These are phyloP conservation scores for Phragmites australis DNA, from an alignment of 176 grass and related monocot genomes.

Conservation along the genomic window DNA sequence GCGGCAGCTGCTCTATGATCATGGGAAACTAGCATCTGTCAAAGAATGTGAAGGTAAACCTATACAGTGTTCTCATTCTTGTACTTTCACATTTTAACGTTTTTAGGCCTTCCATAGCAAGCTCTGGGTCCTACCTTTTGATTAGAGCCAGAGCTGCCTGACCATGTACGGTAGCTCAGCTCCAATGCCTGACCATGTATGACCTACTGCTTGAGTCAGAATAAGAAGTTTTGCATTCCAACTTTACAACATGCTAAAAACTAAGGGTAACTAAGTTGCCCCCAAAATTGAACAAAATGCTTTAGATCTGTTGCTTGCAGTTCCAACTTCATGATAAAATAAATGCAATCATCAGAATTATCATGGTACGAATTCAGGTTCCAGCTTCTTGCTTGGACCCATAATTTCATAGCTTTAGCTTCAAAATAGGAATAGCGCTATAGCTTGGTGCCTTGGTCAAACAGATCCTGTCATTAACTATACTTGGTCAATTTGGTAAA, in stretches of 20 bases:
- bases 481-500: background rate
- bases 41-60: conserved; percentile 66
- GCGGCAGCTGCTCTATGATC: conserved; percentile 66
- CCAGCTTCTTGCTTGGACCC: conserved; percentile 10
- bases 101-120: conserved; percentile 2
- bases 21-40: conserved; percentile 76
- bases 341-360: conserved; percentile 3
- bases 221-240: background rate
- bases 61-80: conserved; percentile 12
- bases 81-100: conserved; percentile 16
- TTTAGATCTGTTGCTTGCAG: background rate
- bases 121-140: background rate
- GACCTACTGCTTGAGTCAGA: background rate
- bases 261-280: background rate
- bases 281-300: background rate
- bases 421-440: background rate
- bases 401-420: conserved; percentile 5
- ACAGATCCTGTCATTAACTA: background rate
- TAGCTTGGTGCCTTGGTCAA: background rate
- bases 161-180: background rate
- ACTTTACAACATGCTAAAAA: background rate
- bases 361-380: background rate
- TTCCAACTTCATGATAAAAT: background rate
- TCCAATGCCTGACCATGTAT: background rate
- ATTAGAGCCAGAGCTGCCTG: background rate